Conservation (phyloP, 169 alveolate genomes). For the Plasmodium fragile region DNA sequence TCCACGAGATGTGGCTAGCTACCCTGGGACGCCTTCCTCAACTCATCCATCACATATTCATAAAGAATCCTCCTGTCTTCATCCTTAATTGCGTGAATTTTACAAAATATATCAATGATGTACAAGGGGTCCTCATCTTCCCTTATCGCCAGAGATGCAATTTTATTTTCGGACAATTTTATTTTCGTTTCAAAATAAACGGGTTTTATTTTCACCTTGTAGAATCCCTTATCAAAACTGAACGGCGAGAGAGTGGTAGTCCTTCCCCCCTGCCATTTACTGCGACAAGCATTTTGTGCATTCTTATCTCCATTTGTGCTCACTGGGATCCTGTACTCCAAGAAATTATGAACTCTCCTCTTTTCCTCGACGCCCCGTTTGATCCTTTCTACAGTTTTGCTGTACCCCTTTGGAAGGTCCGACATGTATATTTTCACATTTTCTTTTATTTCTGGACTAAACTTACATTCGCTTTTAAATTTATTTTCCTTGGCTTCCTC, state of each 20-base stretch:
- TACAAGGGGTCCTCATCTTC: constrained; percentile 74
- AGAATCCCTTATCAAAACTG: constrained; percentile 69
- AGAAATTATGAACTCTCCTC: constrained; percentile 37
- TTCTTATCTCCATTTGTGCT: neutral
- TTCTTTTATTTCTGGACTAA: constrained; percentile 44
- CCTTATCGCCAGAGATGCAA: constrained; percentile 56
- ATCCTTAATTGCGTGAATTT: constrained; percentile 58
- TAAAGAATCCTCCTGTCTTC: constrained; percentile 39
- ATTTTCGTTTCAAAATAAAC: constrained; percentile 71
- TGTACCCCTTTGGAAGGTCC: constrained; percentile 55
- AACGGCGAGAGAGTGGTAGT: constrained; percentile 21
- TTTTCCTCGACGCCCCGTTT: constrained; percentile 74
- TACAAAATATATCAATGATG: constrained; percentile 71
- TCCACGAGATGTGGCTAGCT: neutral
- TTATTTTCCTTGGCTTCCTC: constrained; percentile 31
- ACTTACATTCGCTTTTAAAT: constrained; percentile 46
- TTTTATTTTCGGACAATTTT: constrained; percentile 62
- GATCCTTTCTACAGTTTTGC: constrained; percentile 53
- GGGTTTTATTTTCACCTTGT: constrained; percentile 71
- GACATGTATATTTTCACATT: constrained; percentile 52
- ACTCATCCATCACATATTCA: constrained; percentile 57
- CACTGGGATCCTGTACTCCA: constrained; percentile 24
- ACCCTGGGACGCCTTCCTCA: neutral
- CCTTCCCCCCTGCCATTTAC: neutral
- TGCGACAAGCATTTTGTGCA: neutral